These are phyloP conservation scores for Zancudomyces culisetae DNA, from an alignment of 371 early-diverging fungal species.

Conservation along the genomic window DNA sequence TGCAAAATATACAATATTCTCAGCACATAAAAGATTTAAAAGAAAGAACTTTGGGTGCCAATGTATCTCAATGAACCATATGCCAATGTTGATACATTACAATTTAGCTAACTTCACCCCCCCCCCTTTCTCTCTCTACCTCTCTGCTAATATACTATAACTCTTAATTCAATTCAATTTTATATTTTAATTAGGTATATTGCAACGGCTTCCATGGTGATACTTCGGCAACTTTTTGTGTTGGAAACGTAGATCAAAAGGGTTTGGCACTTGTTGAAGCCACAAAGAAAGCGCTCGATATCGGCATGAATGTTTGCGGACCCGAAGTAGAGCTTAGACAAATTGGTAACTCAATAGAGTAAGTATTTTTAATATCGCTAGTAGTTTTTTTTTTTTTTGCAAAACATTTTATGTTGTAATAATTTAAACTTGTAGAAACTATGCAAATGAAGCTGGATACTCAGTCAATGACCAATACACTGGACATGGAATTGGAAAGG, in stretches of 20 bases:
- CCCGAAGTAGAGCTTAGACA: constrained; percentile 52
- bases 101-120: too few relatives aligned
- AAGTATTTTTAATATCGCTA: constrained; percentile 28
- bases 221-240: constrained; percentile 64
- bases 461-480: constrained; percentile 53
- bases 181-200: too few relatives aligned
- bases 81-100: too few relatives aligned
- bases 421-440: too few relatives aligned
- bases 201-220: constrained; percentile 84
- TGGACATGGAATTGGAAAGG: constrained; percentile 72
- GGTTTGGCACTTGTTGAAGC: constrained; percentile 50
- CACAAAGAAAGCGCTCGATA: constrained; percentile 59
- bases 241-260: constrained; percentile 58
- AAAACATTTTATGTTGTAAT: too few relatives aligned
- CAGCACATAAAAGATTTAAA: too few relatives aligned
- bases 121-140: too few relatives aligned
- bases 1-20: too few relatives aligned
- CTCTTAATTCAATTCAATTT: constrained; percentile 80
- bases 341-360: constrained; percentile 55
- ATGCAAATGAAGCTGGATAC: constrained; percentile 27
- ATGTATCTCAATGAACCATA: too few relatives aligned
- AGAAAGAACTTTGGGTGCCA: too few relatives aligned
- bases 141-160: constrained; percentile 73
- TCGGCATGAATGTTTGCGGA: constrained; percentile 66
- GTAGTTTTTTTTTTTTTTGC: too few relatives aligned